Base-by-base conservation (phyloP, 805 yeast species). In the Nakazawaea ishiwadae region DNA sequence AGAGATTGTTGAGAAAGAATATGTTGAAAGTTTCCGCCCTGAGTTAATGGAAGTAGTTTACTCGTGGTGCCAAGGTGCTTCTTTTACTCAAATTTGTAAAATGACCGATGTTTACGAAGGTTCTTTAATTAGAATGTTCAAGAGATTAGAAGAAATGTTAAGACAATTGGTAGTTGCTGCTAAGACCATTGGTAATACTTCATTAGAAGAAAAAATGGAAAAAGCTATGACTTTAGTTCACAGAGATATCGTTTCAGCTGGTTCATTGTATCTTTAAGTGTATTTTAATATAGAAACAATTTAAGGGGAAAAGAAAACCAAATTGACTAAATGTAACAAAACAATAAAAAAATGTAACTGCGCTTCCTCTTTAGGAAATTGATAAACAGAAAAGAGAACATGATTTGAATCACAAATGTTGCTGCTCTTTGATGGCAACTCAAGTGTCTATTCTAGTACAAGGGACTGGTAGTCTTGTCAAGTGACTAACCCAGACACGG, bases 21-120 rank as follows among this genome's bases (percentile, higher is more conserved):
- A 93, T 56, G 84, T 93, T 31, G 96, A 89, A 58, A 74, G 84
- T 20, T 95, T 93, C 69, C 80, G 95, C 63, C 83, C 89, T 15
- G 96, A 93, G 58, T 71, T 93, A 47, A 91, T 93, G 98, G 98
- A 90, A 59, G 97, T 93, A 39, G 96, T 93, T 1, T 88, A 68
- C 61, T 85, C 91, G 36, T 93, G 99, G 99, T 88, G 96, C 61
- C 82, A 84, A 58, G 98, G 98, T 15, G 96, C 96, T 5, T 69
- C 93, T 0, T 93, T 93, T 62, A 91, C 97, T 0, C 96, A 91
- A 59, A 91, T 93, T 48, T 91, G 98, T 68, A 91, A 91, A 62
- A 89, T 93, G 96, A 93, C 99, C 0, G 99, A 93, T 58, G 98
- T 93, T 33, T 93, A 91, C 52, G 99, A 93, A 67, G 99, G 99